These are phyloP conservation scores for Nicotiana noctiflora DNA, from an alignment of 257 asterid genomes.

Conservation along the genomic window DNA sequence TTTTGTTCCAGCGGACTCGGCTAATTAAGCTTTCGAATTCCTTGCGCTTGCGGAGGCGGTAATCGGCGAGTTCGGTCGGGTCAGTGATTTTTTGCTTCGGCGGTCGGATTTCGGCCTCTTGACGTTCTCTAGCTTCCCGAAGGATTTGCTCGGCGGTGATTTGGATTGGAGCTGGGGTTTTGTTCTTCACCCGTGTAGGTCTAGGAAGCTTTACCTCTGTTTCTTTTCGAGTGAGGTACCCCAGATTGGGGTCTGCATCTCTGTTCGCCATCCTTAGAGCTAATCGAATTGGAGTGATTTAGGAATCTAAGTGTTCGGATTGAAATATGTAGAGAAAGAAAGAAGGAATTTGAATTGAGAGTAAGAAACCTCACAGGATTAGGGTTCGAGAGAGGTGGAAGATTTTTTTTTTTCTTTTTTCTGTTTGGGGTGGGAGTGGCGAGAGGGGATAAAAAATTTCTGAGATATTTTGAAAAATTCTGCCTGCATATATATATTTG, in stretches of 20 bases:
- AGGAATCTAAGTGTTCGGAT: too few relatives aligned
- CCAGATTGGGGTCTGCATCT: conserved; percentile 61
- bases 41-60: conserved; percentile 77
- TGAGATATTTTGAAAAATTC: too few relatives aligned
- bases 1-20: conserved; percentile 78
- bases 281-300: too few relatives aligned
- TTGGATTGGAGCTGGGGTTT: conserved; percentile 73
- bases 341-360: too few relatives aligned
- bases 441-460: too few relatives aligned
- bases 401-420: too few relatives aligned
- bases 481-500: too few relatives aligned
- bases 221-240: conserved; percentile 65
- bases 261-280: background rate
- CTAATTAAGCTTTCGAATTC: conserved; percentile 69
- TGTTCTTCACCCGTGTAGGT: conserved; percentile 79
- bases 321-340: too few relatives aligned
- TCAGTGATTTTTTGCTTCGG: conserved; percentile 91
- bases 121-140: conserved; percentile 86
- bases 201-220: conserved; percentile 81
- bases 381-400: too few relatives aligned
- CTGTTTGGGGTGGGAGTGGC: too few relatives aligned
- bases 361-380: too few relatives aligned
- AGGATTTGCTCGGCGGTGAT: conserved; percentile 91
- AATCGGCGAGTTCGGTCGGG: conserved; percentile 60
- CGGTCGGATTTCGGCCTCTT: conserved; percentile 80